Conservation (phyloP, 345 rosid genomes). For the Sonneratia alba region DNA sequence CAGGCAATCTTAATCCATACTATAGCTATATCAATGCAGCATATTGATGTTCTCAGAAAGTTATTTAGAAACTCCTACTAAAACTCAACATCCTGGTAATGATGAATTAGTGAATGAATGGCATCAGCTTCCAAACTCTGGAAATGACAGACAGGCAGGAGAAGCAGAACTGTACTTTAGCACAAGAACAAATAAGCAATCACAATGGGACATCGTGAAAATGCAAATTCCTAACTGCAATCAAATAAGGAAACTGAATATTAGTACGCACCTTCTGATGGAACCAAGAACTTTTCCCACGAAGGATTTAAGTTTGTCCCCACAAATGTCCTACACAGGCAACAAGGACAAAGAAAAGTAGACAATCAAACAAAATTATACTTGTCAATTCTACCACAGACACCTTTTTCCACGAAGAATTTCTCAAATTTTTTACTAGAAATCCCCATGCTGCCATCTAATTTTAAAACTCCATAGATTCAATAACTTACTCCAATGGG, state of each 20-base stretch:
- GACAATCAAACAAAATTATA: neutral
- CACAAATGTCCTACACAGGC: constrained; percentile 60
- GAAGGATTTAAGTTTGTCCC: constrained; percentile 79
- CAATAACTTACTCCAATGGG: neutral
- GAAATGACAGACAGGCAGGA: neutral
- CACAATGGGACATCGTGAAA: neutral
- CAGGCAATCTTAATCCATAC: neutral
- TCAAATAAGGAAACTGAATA: neutral
- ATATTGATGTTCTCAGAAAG: neutral
- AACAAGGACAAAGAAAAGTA: neutral
- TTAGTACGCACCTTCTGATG: constrained; percentile 53
- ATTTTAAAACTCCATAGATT: neutral
- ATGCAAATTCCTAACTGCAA: neutral
- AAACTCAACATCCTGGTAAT: neutral
- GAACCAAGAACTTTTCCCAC: constrained; percentile 70
- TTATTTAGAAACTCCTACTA: neutral
- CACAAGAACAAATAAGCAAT: neutral
- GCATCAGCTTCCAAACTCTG: neutral
- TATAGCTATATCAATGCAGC: neutral
- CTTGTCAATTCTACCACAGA: neutral
- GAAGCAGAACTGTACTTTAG: neutral
- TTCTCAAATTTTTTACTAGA: neutral
- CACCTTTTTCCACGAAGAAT: neutral
- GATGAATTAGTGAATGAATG: neutral
- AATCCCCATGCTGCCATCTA: neutral